Evolutionary conservation across 2,329 filamentous ascomycete genomes (phyloP).

Genomic region (Venturia oleaginea): DNA sequence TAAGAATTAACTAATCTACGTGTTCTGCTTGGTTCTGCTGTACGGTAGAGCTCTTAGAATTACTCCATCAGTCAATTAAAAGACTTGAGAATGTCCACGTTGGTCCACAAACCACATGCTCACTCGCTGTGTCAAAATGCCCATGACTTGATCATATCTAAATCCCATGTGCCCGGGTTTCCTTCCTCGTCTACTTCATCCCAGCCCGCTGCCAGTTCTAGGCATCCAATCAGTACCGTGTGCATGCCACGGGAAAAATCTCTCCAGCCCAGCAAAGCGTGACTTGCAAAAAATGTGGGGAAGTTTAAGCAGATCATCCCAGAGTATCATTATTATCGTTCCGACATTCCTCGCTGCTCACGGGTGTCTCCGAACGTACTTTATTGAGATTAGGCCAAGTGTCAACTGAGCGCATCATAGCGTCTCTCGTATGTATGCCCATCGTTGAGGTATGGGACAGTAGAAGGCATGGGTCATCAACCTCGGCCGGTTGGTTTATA

Average conservation of each 20-base stretch:
- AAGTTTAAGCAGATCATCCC: background rate
- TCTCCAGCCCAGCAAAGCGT: background rate
- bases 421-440: background rate
- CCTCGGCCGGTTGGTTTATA: slow-evolving; percentile 69
- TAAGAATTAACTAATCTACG: too few species aligned
- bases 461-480: background rate
- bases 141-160: background rate
- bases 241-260: background rate
- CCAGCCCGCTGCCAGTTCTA: background rate
- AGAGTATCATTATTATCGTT: background rate
- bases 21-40: too few species aligned
- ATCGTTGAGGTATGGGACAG: background rate
- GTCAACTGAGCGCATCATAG: background rate
- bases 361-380: background rate
- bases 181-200: background rate
- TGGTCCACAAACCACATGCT: too few species aligned
- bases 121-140: background rate
- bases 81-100: too few species aligned
- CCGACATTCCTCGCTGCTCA: background rate
- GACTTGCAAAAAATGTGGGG: background rate
- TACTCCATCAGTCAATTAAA: too few species aligned
- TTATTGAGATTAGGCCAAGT: background rate
- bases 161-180: background rate
- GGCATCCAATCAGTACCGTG: background rate
- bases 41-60: too few species aligned